Base-by-base conservation (phyloP, 331 rosid genomes). In the Telfairia occidentalis region DNA sequence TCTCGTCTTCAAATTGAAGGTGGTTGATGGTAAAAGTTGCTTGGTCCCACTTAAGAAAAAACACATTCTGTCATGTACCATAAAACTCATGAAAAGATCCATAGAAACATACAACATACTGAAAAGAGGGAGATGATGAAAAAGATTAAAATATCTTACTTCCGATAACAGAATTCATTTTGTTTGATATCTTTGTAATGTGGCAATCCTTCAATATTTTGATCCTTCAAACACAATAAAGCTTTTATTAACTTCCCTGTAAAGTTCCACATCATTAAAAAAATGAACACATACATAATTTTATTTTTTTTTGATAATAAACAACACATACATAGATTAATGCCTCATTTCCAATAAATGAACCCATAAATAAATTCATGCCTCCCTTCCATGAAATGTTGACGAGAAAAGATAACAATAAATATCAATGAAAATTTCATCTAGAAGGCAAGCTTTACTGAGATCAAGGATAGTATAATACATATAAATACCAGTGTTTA, bases 81-180 rank as follows among this genome's bases (percentile, higher is more conserved):
- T 35, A 35, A n/a, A 63, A 63, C 48, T 61, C 42, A 29, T 34
- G 46, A 66, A 66, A 65, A 66, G 9, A 66, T 23, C 12, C 2
- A 19, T 30, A 52, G 9, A 7, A 57, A 26, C 3, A 49, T 21
- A 21, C 60, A 76, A 37, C 3, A 37, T 40, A 49, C n/a, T 37
- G 71, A 50, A n/a, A 53, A 32, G 52, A 71, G 5, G 77, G 38
- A 74, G 59, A 76, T 66, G 73, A 13, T 23, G 50, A 38, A 66
- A 40, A 66, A 38, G 12, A 34, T 32, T 15, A 21, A 24, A 12
- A 74, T 29, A 19, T 7, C 88, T 78, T 77, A 88, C 98, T 87
- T 91, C 78, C 96, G 84, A 61, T 43, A 74, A 11, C 59, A 86
- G 83, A 94, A 89, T 4, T 91, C 98, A 79, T 94, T 94, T 79